A percentile compares a stretch with the other conserved stretches of the same genome.
Conservation (phyloP, 768 basidiomycete species). For the Daedaleopsis sinensis region DNA sequence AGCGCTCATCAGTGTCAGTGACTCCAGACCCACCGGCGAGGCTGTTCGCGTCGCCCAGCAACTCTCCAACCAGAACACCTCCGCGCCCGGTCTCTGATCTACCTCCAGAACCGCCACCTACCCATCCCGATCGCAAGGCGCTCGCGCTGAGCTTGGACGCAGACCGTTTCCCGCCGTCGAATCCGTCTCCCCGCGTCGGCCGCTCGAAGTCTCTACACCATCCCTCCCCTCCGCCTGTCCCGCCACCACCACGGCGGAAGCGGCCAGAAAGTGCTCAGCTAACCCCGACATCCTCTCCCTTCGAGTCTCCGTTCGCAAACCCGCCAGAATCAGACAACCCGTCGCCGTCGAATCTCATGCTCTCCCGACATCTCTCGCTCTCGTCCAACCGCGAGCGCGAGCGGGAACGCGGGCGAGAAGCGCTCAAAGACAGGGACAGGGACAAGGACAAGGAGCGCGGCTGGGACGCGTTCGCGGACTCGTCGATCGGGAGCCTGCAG, state of each 20-base stretch:
- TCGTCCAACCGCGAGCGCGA: conserved; percentile 21
- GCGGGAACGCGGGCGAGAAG: conserved; percentile 1
- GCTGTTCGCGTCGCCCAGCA: conserved; percentile 22
- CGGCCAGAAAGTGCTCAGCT: conserved; percentile 71
- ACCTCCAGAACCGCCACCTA: conserved; percentile 47
- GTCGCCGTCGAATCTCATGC: conserved; percentile 23
- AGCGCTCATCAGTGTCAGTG: conserved; percentile 5
- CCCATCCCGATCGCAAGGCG: conserved; percentile 56
- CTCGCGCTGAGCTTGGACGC: conserved; percentile 13
- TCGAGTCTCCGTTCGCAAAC: conserved; percentile 20
- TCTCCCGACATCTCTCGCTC: conserved; percentile 46
- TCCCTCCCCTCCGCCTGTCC: conserved; percentile 39
- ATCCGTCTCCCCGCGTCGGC: conserved; percentile 42
- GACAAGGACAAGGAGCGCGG: conserved; percentile 18
- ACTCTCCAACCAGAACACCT: conserved; percentile 37
- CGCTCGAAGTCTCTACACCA: conserved; percentile 62
- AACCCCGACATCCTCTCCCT: conserved; percentile 9
- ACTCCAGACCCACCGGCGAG: conserved; percentile 12
- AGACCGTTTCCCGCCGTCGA: conserved; percentile 14
- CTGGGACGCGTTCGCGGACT: conserved; percentile 27
- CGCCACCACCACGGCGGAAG: conserved; percentile 49
- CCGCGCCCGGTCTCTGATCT: conserved; percentile 32
- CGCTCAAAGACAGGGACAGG: neutral
- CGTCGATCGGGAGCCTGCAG: conserved; percentile 45
- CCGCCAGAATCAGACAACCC: conserved; percentile 14